These are phyloP conservation scores for Helichrysum umbraculigerum DNA, from an alignment of 129 eudicot species.

Conservation along the genomic window DNA sequence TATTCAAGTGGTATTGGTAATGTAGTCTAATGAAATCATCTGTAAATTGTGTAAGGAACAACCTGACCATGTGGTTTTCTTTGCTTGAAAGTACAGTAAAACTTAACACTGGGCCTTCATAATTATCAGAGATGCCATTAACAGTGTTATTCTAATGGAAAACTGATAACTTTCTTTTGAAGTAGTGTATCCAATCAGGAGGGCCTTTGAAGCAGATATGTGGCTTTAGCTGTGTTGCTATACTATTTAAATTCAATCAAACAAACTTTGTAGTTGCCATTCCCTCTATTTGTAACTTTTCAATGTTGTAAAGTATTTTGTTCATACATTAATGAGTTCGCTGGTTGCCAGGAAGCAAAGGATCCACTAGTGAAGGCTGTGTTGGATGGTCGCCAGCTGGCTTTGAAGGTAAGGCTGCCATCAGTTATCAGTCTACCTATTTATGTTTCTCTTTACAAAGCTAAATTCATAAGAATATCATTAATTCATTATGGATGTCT, in stretches of 20 bases:
- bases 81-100: background rate
- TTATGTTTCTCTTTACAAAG: conserved; percentile 13
- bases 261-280: conserved; percentile 1
- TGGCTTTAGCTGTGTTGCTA: background rate
- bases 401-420: conserved; percentile 62
- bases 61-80: background rate
- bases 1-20: background rate
- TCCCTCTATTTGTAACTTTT: background rate
- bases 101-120: background rate
- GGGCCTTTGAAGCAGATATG: background rate
- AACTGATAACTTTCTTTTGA: background rate
- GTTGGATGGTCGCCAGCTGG: conserved; percentile 98
- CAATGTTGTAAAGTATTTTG: background rate
- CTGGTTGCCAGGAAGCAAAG: conserved; percentile 76
- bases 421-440: background rate
- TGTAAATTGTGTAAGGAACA: background rate
- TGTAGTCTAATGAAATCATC: background rate
- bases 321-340: conserved; percentile 7
- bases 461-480: conserved; percentile 9
- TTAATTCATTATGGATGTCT: conserved; percentile 10
- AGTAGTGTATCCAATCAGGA: background rate
- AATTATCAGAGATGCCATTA: background rate
- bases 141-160: background rate
- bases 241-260: background rate
- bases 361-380: conserved; percentile 98